These are phyloP conservation scores for Carex pumila DNA, from an alignment of 176 grass and related monocot species.

Conservation along the genomic window DNA sequence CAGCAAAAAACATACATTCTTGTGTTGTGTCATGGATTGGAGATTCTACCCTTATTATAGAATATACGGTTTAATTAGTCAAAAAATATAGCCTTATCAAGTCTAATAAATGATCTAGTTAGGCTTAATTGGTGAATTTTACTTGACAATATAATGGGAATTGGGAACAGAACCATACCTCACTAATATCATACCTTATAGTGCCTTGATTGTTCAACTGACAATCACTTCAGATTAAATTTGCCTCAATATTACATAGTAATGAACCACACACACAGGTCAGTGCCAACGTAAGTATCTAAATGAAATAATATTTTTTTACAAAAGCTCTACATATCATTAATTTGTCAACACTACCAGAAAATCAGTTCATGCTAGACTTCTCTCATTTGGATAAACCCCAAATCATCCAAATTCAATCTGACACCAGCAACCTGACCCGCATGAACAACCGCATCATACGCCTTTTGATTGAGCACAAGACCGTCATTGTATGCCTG, in stretches of 20 bases:
- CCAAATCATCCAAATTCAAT: constrained; percentile 47
- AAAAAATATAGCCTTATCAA: background rate
- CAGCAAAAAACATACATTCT: background rate
- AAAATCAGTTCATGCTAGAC: background rate
- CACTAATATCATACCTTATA: background rate
- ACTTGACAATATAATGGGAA: background rate
- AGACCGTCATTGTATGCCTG: constrained; percentile 49
- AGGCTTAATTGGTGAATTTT: background rate
- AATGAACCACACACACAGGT: background rate
- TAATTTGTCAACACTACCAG: background rate
- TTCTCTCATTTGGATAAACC: constrained; percentile 22
- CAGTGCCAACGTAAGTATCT: background rate
- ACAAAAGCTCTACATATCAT: background rate
- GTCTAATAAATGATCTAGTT: background rate
- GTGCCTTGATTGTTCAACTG: background rate
- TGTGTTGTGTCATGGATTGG: background rate
- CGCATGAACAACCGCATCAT: constrained; percentile 38
- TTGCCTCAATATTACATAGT: background rate
- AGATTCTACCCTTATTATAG: background rate
- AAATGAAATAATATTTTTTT: background rate
- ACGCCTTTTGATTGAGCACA: constrained; percentile 54
- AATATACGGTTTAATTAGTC: background rate
- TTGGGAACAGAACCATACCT: no score
- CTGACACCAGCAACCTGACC: constrained; percentile 33
- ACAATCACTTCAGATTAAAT: background rate